Base-by-base conservation (phyloP, 2,329 filamentous ascomycete species). In the Botrytis sinoallii region DNA sequence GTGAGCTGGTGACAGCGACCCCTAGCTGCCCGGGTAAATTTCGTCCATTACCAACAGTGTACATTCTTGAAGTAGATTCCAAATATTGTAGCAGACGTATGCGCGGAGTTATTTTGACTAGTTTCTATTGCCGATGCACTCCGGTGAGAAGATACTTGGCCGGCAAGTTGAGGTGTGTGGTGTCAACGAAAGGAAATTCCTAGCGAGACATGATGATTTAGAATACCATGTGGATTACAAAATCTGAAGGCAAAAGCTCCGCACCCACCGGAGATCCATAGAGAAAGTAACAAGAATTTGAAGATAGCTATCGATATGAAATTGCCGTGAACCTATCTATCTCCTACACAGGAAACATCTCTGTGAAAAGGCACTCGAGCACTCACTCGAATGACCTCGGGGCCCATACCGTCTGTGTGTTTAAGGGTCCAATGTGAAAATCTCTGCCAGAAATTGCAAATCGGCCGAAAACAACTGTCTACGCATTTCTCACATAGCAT, bases 371-470 rank as follows among this genome's bases (percentile, higher is more conserved):
- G 48, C 35, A 57, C n/a, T 59, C 66, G 48, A 69, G 38, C 66
- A 69, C 66, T 40, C 52, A 68, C 46, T 57, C 35, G 35, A 68
- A 40, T 20, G n/a, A 22, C 66, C 48, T 57, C 66, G 38, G 42
- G 29, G 35, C n/a, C n/a, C 18, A 16, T 32, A 57, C 29, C 7
- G 52, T 69, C 66, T 69, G 66, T 69, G 66, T 57, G 52, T 32
- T 32, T 69, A 42, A 44, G 66, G 66, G 48, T 44, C 66, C 66
- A 35, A n/a, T 29, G n/a, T 16, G 48, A 40, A 57, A 55, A 40
- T 68, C 35, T 68, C 35, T 68, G n/a, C 65, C 46, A 55, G 14
- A 42, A 32, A 69, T 32, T 42, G 25, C 48, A 57, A 69, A 44
- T 32, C 40, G 32, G 35, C 46, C 65, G 35, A 29, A 9, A 38